Percentiles rank a stretch among this genome's conserved stretches.
Conservation (phyloP, 2,329 filamentous ascomycete genomes). For the Colletotrichum tanaceti region DNA sequence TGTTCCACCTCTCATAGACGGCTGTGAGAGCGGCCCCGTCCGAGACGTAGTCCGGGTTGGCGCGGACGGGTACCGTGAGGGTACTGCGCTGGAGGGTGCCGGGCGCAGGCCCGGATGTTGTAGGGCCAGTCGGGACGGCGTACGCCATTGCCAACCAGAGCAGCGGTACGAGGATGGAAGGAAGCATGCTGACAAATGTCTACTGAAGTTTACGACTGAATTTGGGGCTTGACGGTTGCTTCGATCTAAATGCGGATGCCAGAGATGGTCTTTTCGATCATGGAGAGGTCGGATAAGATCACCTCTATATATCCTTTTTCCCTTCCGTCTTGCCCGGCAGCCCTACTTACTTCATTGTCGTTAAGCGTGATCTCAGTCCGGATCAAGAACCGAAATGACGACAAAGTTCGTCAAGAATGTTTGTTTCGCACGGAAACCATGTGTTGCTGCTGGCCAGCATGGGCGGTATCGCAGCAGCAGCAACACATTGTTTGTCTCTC, state of each 20-base stretch:
- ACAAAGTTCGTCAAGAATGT: background rate
- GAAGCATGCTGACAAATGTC: background rate
- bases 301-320: background rate
- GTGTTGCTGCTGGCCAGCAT: background rate
- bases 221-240: background rate
- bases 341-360: background rate
- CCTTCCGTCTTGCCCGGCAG: background rate
- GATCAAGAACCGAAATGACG: slow-evolving; percentile 1
- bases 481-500: slow-evolving; percentile 6
- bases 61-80: slow-evolving; percentile 23
- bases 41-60: slow-evolving; percentile 27
- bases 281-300: background rate
- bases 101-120: background rate
- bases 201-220: background rate
- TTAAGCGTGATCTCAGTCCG: background rate
- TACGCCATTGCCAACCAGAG: slow-evolving; percentile 8
- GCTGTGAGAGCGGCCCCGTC: slow-evolving; percentile 34
- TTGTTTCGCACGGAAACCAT: slow-evolving; percentile 14
- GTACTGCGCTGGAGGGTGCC: slow-evolving; percentile 11
- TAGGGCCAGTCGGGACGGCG: slow-evolving; percentile 13
- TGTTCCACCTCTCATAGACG: slow-evolving; percentile 32
- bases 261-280: background rate
- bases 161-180: slow-evolving; percentile 1
- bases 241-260: background rate
- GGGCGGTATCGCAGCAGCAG: background rate